Base-by-base conservation (phyloP, 2,329 filamentous ascomycete genomes). In the Penicillium sp. region DNA sequence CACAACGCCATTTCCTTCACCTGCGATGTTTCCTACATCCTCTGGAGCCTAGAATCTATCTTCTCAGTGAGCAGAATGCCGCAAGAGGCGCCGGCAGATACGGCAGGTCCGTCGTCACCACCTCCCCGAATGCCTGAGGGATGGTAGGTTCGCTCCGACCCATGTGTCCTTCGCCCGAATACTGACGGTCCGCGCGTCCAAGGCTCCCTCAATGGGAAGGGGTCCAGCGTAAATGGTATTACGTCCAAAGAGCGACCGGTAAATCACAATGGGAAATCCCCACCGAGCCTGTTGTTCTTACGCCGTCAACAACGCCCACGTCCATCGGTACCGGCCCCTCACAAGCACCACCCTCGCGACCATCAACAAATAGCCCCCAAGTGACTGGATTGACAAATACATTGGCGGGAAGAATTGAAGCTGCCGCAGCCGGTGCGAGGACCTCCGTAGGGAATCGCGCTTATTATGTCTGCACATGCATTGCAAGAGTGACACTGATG, bases 161-260 rank as follows among this genome's bases (percentile, higher is more conserved):
- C 46, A 37, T 37, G 57, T 14, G 10, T 46, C 33, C 35, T 27
- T 50, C 11, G 33, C n/a, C 43, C 48, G 16, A 50, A 55, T 52
- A 45, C 44, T 62, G 23, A 63, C 44, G 21, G 29, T 48, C 26
- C 29, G 37, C n/a, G 37, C 33, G 14, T 47, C 25, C 31, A 21
- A 76, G 74, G 74, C 69, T 76, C 29, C 70, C 74, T 27, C 74
- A 76, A 54, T 76, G 74, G 72, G 73, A 76, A 55, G 72, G 74
- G 33, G 64, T 72, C 26, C 67, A 67, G 26, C 68, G 72, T 31
- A 69, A 70, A 60, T 77, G 74, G 69, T 77, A 77, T 60, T 77
- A 70, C 52, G 74, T 77, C 37, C 72, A 76, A 53, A 67, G 72
- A 49, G 70, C 72, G 43, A 77, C 73, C 11, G 74, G 73, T 33